Base-by-base conservation (phyloP, 441 rosid genomes). In the Raphanus hybrid region DNA sequence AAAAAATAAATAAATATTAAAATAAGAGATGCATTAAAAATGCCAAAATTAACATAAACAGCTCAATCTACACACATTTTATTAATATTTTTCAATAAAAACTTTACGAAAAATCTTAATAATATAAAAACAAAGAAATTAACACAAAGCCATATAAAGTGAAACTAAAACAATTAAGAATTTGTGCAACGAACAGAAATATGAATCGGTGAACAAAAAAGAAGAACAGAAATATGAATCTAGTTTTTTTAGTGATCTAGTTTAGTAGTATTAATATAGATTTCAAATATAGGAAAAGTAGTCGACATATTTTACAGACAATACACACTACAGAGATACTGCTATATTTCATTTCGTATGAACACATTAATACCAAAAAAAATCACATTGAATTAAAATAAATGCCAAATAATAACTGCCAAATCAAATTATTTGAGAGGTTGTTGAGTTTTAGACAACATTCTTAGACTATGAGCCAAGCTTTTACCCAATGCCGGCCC, bases 341-440 rank as follows among this genome's bases (percentile, higher is more conserved):
- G 48, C 50, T 43, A 11, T 0, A 43, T 43, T 43, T 43, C 14
- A 43, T 11, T 11, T 43, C 1, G 3, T 14, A 62, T 14, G 12
- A 32, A 34, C 14, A 14, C 3, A 34, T 1, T 62, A 34, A 8
- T 34, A 35, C 67, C 61, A 16, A 16, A 43, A 3, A 43, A 0
- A 61, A 7, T 3, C 3, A 57, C 18, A 55, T 62, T 12, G 27
- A 20, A 37, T 12, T 12, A 26, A 14, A 34, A 50, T 34, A 73
- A 48, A 48, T 48, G 8, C 1, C 18, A 16, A 16, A 32, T 63
- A 73, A 16, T 73, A 73, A 52, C 23, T 48, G 69, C 60, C 18
- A 18, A 18, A 18, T 18, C 18, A 18, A 18, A 18, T 18, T 18
- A 18, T 18, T 18, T 18, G 43, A 37, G 43, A 37, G 43, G 43